Percentiles rank a stretch among this genome's conserved stretches.
phyloP scores from a whole-genome alignment of 2,329 filamentous ascomycete species.

The Xylaria sp. region DNA sequence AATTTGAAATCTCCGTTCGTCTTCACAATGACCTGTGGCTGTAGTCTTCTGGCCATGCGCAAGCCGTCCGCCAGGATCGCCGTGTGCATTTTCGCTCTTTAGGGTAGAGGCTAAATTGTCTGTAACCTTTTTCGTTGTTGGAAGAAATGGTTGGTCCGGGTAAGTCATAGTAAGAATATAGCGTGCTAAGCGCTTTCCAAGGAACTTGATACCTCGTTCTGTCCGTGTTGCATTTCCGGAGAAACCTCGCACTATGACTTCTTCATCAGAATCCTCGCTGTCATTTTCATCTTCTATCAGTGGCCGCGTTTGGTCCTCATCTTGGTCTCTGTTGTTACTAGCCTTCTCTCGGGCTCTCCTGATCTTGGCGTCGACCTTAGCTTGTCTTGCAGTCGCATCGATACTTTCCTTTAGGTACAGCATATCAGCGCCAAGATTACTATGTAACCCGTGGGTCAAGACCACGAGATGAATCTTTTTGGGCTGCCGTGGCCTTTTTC shows the following conservation, averaged over 20 bases:
- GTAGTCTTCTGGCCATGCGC: slow-evolving; percentile 67
- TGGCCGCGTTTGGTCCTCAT: slow-evolving; percentile 5
- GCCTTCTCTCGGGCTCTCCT: slow-evolving; percentile 59
- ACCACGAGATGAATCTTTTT: slow-evolving; percentile 91
- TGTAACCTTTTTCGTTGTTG: slow-evolving; percentile 58
- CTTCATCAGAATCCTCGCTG: slow-evolving; percentile 71
- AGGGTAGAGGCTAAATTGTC: slow-evolving; percentile 50
- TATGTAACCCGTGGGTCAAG: slow-evolving; percentile 92
- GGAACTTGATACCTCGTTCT: slow-evolving; percentile 94
- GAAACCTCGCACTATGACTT: slow-evolving; percentile 89
- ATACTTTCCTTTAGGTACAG: slow-evolving; percentile 97
- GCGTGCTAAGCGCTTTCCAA: slow-evolving; percentile 91
- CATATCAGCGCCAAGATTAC: slow-evolving; percentile 96
- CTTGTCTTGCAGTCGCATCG: slow-evolving; percentile 78
- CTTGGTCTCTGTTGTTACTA: slow-evolving; percentile 35
- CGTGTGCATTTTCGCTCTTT: slow-evolving; percentile 47
- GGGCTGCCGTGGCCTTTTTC: slow-evolving; percentile 53
- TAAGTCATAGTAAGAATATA: slow-evolving; percentile 90
- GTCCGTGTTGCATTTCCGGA: slow-evolving; percentile 89
- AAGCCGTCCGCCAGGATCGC: slow-evolving; percentile 53
- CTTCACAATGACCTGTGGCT: slow-evolving; percentile 46
- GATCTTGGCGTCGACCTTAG: slow-evolving; percentile 70
- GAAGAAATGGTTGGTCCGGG: slow-evolving; percentile 88
- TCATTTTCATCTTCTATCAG: slow-evolving; percentile 30
- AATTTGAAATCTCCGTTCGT: slow-evolving; percentile 73